These are phyloP conservation scores for Colletotrichum siamense DNA, from an alignment of 2,329 filamentous ascomycete genomes.

Conservation along the genomic window DNA sequence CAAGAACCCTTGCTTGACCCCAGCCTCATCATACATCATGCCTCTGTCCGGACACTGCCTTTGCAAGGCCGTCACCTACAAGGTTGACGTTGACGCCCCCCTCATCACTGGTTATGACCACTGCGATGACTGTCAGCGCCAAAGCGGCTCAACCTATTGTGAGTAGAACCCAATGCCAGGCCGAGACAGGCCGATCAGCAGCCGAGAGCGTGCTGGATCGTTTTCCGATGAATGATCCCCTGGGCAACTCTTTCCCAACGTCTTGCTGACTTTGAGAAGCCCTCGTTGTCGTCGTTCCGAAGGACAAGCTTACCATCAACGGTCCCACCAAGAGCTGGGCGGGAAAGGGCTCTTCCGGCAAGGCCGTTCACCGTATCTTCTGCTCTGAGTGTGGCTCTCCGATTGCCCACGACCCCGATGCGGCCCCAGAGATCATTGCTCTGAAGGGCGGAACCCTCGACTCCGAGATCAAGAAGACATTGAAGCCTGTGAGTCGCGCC, in stretches of 20 bases:
- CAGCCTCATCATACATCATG: constrained; percentile 49
- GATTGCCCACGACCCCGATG: constrained; percentile 73
- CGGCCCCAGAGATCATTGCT: constrained; percentile 73
- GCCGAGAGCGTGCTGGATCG: not conserved
- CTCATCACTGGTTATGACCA: constrained; percentile 70
- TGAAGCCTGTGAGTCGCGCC: constrained; percentile 63
- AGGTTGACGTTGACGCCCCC: constrained; percentile 56
- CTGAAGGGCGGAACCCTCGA: constrained; percentile 71
- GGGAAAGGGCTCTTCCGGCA: constrained; percentile 64
- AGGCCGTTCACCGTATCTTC: constrained; percentile 71
- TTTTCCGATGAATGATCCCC: not conserved
- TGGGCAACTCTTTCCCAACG: not conserved
- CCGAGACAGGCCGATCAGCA: not conserved
- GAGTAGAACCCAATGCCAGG: constrained; percentile 29
- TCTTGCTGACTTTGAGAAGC: constrained; percentile 43
- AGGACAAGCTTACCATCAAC: constrained; percentile 67
- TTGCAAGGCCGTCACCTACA: constrained; percentile 75
- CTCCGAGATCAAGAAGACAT: constrained; percentile 67
- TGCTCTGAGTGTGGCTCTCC: constrained; percentile 73
- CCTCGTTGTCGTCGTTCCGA: constrained; percentile 69
- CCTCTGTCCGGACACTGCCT: constrained; percentile 73
- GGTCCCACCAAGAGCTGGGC: constrained; percentile 71
- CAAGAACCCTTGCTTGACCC: not conserved
- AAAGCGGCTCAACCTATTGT: constrained; percentile 74
- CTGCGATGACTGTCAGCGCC: constrained; percentile 76